Evolutionary conservation across 306 rosid species (phyloP).

Genomic region (Castanospermum australe): DNA sequence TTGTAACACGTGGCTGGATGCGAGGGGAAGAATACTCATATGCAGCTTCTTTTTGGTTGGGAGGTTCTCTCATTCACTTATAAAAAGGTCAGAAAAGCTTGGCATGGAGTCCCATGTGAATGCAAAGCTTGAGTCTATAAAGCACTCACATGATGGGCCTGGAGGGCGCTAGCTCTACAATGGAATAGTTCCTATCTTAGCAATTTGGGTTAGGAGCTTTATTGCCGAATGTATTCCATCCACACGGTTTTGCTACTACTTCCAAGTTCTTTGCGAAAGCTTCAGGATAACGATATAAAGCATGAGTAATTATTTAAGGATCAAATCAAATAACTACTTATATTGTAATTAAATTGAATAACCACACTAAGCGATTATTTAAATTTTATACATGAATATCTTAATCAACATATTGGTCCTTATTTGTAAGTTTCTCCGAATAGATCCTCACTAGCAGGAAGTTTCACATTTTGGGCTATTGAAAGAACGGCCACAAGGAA

Average conservation of each 20-base stretch:
- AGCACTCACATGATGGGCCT: neutral
- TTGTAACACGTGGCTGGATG: constrained; percentile 21
- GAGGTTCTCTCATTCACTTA: neutral
- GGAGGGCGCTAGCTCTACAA: neutral
- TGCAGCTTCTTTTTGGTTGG: neutral
- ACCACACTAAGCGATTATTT: neutral
- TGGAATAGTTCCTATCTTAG: constrained; percentile 22
- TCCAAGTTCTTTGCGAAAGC: neutral
- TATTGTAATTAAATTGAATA: neutral
- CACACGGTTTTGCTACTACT: constrained; percentile 24
- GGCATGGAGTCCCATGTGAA: neutral
- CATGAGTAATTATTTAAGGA: neutral
- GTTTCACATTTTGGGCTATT: neutral
- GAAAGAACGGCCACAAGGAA: neutral
- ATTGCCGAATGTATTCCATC: constrained; percentile 31
- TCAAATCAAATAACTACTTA: neutral
- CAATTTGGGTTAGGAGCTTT: constrained; percentile 23
- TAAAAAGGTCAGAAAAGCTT: neutral
- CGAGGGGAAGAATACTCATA: neutral
- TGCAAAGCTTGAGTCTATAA: neutral
- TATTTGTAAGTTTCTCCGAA: too few species aligned
- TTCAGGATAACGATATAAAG: neutral
- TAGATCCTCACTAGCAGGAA: neutral
- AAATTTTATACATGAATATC: neutral
- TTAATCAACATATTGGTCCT: neutral